Conservation (phyloP, 2,329 filamentous ascomycete genomes). For the Phialemonium atrogriseum region DNA sequence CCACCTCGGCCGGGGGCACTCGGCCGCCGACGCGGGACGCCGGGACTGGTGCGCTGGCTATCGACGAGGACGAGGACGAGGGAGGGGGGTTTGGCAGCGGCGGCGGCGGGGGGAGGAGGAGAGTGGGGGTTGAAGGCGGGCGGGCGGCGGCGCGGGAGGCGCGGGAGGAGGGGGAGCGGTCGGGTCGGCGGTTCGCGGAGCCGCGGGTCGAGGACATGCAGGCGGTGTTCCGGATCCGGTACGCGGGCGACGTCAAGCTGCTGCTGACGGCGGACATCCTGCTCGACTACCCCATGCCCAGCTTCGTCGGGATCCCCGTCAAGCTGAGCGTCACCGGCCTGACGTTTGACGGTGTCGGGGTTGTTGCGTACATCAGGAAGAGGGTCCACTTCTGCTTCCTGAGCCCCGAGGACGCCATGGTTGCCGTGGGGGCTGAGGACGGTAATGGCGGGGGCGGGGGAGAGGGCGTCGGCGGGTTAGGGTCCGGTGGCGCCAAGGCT, state of each 20-base stretch:
- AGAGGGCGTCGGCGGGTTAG: slow-evolving; percentile 29
- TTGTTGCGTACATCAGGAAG: slow-evolving; percentile 84
- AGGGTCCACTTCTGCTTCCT: slow-evolving; percentile 91
- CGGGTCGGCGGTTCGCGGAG: slow-evolving; percentile 51
- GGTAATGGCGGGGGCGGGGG: slow-evolving; percentile 10
- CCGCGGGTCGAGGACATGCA: slow-evolving; percentile 80
- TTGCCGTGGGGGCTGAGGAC: slow-evolving; percentile 51
- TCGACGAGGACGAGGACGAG: slow-evolving; percentile 28
- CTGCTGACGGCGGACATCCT: slow-evolving; percentile 91
- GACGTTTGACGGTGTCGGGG: slow-evolving; percentile 89
- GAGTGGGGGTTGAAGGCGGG: too few species aligned
- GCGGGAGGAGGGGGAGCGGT: slow-evolving; percentile 5
- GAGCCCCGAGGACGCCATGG: slow-evolving; percentile 80
- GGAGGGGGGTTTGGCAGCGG: slow-evolving; percentile 2
- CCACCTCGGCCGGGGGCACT: slow-evolving; percentile 44
- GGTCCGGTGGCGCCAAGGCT: slow-evolving; percentile 12
- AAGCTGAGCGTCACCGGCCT: slow-evolving; percentile 92
- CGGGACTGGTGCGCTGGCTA: slow-evolving; percentile 19
- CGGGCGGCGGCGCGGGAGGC: too few species aligned
- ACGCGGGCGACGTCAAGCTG: slow-evolving; percentile 78
- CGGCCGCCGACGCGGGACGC: slow-evolving; percentile 50
- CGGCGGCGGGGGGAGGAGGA: slow-evolving; percentile 7
- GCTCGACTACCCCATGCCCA: slow-evolving; percentile 96
- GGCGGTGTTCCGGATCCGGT: slow-evolving; percentile 83
- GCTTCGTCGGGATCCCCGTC: slow-evolving; percentile 91